These are phyloP conservation scores for Mycena latifolia DNA, from an alignment of 768 basidiomycete species.

Conservation along the genomic window DNA sequence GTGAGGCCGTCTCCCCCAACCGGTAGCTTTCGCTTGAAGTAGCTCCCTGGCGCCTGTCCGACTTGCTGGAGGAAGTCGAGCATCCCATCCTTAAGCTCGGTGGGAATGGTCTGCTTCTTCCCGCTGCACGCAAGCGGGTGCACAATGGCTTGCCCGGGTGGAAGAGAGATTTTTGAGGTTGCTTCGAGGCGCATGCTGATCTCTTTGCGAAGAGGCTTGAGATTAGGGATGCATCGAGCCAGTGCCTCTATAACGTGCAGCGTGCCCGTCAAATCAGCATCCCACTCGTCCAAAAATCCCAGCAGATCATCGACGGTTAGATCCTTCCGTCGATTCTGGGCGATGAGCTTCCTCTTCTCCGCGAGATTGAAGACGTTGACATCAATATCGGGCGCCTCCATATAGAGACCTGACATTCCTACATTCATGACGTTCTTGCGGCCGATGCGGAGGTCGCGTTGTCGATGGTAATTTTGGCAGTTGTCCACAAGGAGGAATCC, in stretches of 20 bases:
- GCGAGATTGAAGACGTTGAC: neutral
- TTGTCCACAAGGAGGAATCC: conserved; percentile 8
- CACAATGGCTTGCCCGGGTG: neutral
- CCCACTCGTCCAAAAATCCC: conserved; percentile 4
- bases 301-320: conserved; percentile 10
- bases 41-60: conserved; percentile 34
- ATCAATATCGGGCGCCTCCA: conserved; percentile 9
- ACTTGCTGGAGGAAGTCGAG: conserved; percentile 7
- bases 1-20: conserved; percentile 54
- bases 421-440: conserved; percentile 19
- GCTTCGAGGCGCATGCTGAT: neutral
- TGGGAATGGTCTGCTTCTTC: conserved; percentile 5
- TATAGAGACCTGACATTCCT: conserved; percentile 8
- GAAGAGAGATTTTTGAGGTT: neutral
- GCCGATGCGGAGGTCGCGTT: neutral
- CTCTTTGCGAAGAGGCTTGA: neutral
- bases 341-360: neutral
- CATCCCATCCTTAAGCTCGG: conserved; percentile 3
- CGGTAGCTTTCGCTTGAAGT: conserved; percentile 32
- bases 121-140: conserved; percentile 9
- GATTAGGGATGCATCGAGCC: neutral
- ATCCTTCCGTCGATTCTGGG: neutral
- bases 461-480: neutral
- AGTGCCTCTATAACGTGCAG: neutral
- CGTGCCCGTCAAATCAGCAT: neutral